Conservation (phyloP, 1,284 basidiomycete genomes). For the Schizophyllum commune region DNA sequence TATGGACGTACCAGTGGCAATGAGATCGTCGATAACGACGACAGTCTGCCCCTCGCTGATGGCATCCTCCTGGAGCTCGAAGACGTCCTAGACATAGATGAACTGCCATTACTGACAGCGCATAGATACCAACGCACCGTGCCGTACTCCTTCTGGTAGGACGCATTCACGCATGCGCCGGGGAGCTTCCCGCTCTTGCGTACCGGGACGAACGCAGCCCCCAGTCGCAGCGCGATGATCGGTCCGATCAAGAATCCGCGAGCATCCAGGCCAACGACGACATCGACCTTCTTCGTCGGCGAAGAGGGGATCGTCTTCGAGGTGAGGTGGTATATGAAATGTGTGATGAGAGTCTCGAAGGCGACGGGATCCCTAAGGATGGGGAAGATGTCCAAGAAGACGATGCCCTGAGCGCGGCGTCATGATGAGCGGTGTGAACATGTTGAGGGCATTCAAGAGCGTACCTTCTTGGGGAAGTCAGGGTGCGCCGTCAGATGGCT, state of each 20-base stretch:
- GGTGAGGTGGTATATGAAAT: slow-evolving; percentile 83
- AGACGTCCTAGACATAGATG: slow-evolving; percentile 56
- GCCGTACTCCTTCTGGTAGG: slow-evolving; percentile 95
- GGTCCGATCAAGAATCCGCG: slow-evolving; percentile 96
- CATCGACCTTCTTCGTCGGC: slow-evolving; percentile 75
- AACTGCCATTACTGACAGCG: background rate
- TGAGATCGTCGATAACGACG: slow-evolving; percentile 91
- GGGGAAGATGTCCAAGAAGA: slow-evolving; percentile 88
- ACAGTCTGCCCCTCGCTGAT: slow-evolving; percentile 82
- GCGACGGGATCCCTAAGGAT: slow-evolving; percentile 77
- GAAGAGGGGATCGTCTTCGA: slow-evolving; percentile 62
- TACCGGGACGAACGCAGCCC: slow-evolving; percentile 95
- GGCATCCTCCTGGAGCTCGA: slow-evolving; percentile 91
- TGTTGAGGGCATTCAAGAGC: background rate
- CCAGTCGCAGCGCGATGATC: slow-evolving; percentile 83
- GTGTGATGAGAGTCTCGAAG: slow-evolving; percentile 88
- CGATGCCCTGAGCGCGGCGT: slow-evolving; percentile 49
- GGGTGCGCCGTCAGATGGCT: slow-evolving; percentile 61
- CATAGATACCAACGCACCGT: slow-evolving; percentile 36
- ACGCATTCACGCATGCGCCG: slow-evolving; percentile 70
- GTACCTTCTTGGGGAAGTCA: slow-evolving; percentile 86
- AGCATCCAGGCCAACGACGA: slow-evolving; percentile 93
- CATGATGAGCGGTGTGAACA: background rate
- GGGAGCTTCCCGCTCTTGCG: slow-evolving; percentile 94
- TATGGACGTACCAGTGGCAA: slow-evolving; percentile 75